A percentile compares a stretch with the other conserved stretches of the same genome.
These are phyloP conservation scores for Chaetoceros muelleri DNA, from an alignment of 108 stramenopile genomes.

Conservation along the genomic window DNA sequence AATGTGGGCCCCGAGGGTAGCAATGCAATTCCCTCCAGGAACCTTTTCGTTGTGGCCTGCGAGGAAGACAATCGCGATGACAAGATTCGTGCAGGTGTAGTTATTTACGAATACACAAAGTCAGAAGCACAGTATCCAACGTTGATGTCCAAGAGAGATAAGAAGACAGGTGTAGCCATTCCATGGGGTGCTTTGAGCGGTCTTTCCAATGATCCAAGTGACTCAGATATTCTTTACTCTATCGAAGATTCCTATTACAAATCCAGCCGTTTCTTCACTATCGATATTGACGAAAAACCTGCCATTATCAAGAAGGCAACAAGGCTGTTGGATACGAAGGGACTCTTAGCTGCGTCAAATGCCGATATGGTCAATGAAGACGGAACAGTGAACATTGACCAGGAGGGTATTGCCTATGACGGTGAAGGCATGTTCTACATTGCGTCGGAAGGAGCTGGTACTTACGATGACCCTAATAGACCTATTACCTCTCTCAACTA, in stretches of 20 bases:
- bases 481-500: slow-evolving; percentile 36
- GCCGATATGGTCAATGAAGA: slow-evolving; percentile 37
- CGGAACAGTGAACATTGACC: slow-evolving; percentile 59
- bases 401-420: slow-evolving; percentile 47
- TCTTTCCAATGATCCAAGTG: slow-evolving; percentile 18
- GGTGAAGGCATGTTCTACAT: slow-evolving; percentile 33
- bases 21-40: slow-evolving; percentile 20
- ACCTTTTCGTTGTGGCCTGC: slow-evolving; percentile 35
- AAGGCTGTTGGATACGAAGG: slow-evolving; percentile 27
- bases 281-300: slow-evolving; percentile 21
- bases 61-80: slow-evolving; percentile 46
- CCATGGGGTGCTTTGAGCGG: slow-evolving; percentile 50
- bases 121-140: slow-evolving; percentile 27
- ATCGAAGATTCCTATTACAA: slow-evolving; percentile 48
- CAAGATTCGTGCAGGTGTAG: slow-evolving; percentile 26
- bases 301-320: slow-evolving; percentile 14
- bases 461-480: slow-evolving; percentile 24
- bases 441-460: slow-evolving; percentile 56
- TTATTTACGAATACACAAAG: slow-evolving; percentile 23
- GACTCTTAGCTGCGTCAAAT: slow-evolving; percentile 14
- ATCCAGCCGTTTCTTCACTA: slow-evolving; percentile 39
- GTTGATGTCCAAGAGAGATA: slow-evolving; percentile 18
- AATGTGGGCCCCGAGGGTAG: slow-evolving; percentile 42
- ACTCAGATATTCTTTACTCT: slow-evolving; percentile 23
- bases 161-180: slow-evolving; percentile 14